phyloP scores from a whole-genome alignment of 306 rosid genomes.

The Malus sieversii region DNA sequence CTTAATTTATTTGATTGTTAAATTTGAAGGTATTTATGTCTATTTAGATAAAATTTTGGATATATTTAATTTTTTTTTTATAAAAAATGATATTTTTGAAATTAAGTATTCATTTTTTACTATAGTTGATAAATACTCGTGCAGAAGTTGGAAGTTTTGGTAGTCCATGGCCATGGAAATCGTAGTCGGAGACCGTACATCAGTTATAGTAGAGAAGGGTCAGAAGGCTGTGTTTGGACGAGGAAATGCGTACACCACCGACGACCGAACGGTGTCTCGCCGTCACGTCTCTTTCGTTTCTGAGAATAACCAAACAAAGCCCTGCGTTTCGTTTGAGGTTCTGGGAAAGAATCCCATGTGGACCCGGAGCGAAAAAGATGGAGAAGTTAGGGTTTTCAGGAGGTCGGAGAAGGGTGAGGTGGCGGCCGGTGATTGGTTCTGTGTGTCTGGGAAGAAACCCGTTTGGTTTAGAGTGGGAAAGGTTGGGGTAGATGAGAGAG shows the following conservation, averaged over 20 bases:
- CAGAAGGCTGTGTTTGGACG: constrained; percentile 39
- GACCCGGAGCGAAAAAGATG: constrained; percentile 33
- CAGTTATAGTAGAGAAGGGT: constrained; percentile 2
- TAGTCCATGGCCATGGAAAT: constrained; percentile 31
- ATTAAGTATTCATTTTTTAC: accelerated
- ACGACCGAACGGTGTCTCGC: constrained; percentile 62
- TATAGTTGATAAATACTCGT: too few species aligned
- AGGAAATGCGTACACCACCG: constrained; percentile 44
- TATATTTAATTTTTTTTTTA: too few species aligned
- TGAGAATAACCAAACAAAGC: constrained; percentile 3
- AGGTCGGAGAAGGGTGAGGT: constrained; percentile 53
- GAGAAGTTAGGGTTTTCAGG: constrained; percentile 32
- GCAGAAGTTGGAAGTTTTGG: too few species aligned
- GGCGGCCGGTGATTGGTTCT: constrained; percentile 57
- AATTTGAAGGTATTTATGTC: too few species aligned
- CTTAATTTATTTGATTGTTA: too few species aligned
- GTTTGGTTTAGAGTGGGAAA: constrained; percentile 47
- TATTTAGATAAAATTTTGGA: too few species aligned
- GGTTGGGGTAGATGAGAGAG: constrained; percentile 11
- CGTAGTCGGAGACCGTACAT: constrained; percentile 47
- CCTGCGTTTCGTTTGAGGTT: constrained; percentile 60
- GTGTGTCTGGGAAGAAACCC: constrained; percentile 48
- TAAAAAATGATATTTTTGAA: too few species aligned
- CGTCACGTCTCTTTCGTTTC: constrained; percentile 38
- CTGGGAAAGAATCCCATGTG: constrained; percentile 75